These are phyloP conservation scores for Leccinum proliferum DNA, from an alignment of 1,284 basidiomycete species.

Conservation along the genomic window DNA sequence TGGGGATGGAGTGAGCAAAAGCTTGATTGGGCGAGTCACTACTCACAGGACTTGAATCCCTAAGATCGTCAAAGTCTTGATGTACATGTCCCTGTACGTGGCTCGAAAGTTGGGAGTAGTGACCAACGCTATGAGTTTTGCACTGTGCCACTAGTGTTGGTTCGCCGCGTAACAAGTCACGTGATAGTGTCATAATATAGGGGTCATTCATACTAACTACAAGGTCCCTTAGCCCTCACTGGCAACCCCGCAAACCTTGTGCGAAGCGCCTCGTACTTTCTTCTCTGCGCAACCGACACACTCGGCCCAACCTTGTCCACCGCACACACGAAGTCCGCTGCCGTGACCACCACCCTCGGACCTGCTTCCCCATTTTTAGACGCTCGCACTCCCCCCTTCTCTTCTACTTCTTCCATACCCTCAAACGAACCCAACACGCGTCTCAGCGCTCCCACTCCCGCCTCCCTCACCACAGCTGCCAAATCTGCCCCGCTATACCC, in stretches of 20 bases:
- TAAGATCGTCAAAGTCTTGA: constrained; percentile 91
- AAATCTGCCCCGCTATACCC: constrained; percentile 91
- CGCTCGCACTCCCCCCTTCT: neutral
- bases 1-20: constrained; percentile 20
- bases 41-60: constrained; percentile 92
- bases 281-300: constrained; percentile 76
- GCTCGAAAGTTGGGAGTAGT: neutral
- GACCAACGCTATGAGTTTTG: no score
- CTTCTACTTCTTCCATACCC: constrained; percentile 32
- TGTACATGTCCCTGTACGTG: constrained; percentile 50
- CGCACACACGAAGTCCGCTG: constrained; percentile 71
- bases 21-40: neutral
- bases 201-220: neutral
- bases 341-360: constrained; percentile 42
- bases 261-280: constrained; percentile 76
- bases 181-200: neutral
- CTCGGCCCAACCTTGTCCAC: constrained; percentile 84
- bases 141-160: neutral
- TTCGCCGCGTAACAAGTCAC: neutral
- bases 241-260: constrained; percentile 77
- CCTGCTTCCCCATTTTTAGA: constrained; percentile 10
- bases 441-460: constrained; percentile 80
- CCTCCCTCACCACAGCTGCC: constrained; percentile 83
- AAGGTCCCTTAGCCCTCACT: constrained; percentile 29
- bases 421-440: constrained; percentile 62